Evolutionary conservation across 371 early-diverging fungal species (phyloP), one percentile per base, ranked within the genome.

Genomic region (Rhizopus stolonifer): DNA sequence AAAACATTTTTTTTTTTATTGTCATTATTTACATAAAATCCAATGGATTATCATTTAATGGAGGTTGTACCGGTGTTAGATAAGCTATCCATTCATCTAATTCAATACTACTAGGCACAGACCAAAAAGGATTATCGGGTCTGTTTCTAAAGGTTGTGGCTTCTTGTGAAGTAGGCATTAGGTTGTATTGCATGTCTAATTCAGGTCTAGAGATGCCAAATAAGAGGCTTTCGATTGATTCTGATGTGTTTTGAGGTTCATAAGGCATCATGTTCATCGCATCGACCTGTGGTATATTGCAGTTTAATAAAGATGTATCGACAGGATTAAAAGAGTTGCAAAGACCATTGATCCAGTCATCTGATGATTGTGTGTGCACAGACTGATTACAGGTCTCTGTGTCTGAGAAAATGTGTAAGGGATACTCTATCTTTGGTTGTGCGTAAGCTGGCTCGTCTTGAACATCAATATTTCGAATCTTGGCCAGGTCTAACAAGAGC

Each of bases 81-180:
- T 77, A 77, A 6, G 77, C 70, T 9, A 63, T 52, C 77, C 77
- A 77, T 39, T 72, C 77, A 49, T 72, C 65, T 31, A 70, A 46
- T 45, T 70, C 71, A n/a, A 77, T 60, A 31, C 67, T 72, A 38
- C 73, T 77, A 19, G 77, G 77, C 8, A 77, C 62, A 0, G 71
- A 62, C 77, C 77, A 77, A 43, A 77, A 77, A 13, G 77, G 71
- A 54, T 77, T 77, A 26, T 69, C 77, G 4, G 77, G 73, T 31
- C 71, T 52, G 52, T 72, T 66, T 21, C 71, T 61, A 42, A 77
- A 77, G 19, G 54, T 32, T 18, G 60, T 51, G n/a, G 57, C 18
- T 4, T 9, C 11, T 11, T 17, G 26, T 21, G 21, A n/a, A n/a
- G n/a, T n/a, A n/a, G n/a, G 15, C 26, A 45, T 25, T 5, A 19